Conservation (phyloP, 441 rosid genomes). For the Euphorbia schlechtendalii region DNA sequence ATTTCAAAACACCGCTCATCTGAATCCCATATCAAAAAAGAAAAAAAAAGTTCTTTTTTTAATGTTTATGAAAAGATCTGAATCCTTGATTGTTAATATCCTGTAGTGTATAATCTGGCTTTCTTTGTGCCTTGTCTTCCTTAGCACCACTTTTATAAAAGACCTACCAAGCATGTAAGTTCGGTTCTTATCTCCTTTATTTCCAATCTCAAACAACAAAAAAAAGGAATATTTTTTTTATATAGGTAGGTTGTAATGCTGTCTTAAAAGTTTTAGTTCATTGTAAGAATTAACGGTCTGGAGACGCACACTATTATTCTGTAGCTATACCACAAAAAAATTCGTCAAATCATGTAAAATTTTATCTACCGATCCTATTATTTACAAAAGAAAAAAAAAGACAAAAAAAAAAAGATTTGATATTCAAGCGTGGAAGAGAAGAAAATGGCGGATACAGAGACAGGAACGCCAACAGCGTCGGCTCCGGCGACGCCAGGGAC, state of each 20-base stretch:
- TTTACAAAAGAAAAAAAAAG: conserved; percentile 4
- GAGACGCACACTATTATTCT: conserved; percentile 33
- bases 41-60: neutral
- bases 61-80: conserved; percentile 1
- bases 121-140: conserved; percentile 23
- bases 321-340: conserved; percentile 48
- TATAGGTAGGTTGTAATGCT: neutral
- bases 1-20: too few species aligned
- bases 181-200: neutral
- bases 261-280: neutral
- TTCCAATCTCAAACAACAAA: conserved; percentile 7
- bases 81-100: neutral
- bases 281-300: conserved; percentile 28
- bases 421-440: neutral
- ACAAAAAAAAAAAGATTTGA: conserved; percentile 15
- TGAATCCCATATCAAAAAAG: neutral
- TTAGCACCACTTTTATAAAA: conserved; percentile 41
- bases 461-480: too few species aligned
- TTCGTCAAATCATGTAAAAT: conserved; percentile 46
- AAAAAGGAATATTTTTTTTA: neutral
- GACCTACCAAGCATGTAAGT: conserved; percentile 43
- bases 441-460: too few species aligned
- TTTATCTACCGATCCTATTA: conserved; percentile 6
- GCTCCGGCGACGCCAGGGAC: too few species aligned
- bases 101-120: conserved; percentile 30